Conservation (phyloP, 2,329 filamentous ascomycete genomes). For the Raffaelea deltoideospora region DNA sequence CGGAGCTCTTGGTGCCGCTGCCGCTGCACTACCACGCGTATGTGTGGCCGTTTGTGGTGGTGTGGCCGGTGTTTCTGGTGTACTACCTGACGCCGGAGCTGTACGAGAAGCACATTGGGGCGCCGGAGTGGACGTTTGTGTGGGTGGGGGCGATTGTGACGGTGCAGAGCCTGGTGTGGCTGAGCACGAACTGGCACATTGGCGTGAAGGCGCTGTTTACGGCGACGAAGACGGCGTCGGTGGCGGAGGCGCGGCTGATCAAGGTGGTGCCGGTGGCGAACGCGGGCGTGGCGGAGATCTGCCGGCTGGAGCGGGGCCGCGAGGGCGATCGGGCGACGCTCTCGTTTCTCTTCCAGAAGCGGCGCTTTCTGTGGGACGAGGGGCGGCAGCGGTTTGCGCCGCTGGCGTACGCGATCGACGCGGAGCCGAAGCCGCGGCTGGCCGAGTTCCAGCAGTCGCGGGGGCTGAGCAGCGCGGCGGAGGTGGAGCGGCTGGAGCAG, state of each 20-base stretch:
- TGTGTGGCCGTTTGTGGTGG: constrained; percentile 78
- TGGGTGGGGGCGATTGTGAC: constrained; percentile 83
- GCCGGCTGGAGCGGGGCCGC: constrained; percentile 61
- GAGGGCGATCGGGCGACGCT: constrained; percentile 44
- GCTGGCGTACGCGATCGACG: constrained; percentile 69
- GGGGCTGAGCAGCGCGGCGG: constrained; percentile 59
- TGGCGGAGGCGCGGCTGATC: constrained; percentile 69
- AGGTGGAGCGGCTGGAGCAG: constrained; percentile 67
- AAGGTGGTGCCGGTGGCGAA: constrained; percentile 86
- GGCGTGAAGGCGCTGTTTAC: constrained; percentile 72
- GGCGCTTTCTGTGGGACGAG: constrained; percentile 74
- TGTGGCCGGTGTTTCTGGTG: constrained; percentile 85
- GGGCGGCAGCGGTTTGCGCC: constrained; percentile 64
- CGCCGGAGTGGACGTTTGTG: constrained; percentile 96
- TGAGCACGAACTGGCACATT: constrained; percentile 97
- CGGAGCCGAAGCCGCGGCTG: constrained; percentile 67
- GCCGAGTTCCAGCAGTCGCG: constrained; percentile 64
- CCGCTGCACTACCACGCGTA: constrained; percentile 72
- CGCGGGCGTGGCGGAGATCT: constrained; percentile 80
- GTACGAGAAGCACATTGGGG: constrained; percentile 83
- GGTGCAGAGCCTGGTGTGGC: constrained; percentile 75
- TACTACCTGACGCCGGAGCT: constrained; percentile 71
- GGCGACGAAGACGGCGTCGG: constrained; percentile 49
- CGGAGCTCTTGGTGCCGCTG: constrained; percentile 78
- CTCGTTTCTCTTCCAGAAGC: constrained; percentile 96